Conservation (phyloP, 176 grass and related monocot species). For the Alloteropsis semialata region DNA sequence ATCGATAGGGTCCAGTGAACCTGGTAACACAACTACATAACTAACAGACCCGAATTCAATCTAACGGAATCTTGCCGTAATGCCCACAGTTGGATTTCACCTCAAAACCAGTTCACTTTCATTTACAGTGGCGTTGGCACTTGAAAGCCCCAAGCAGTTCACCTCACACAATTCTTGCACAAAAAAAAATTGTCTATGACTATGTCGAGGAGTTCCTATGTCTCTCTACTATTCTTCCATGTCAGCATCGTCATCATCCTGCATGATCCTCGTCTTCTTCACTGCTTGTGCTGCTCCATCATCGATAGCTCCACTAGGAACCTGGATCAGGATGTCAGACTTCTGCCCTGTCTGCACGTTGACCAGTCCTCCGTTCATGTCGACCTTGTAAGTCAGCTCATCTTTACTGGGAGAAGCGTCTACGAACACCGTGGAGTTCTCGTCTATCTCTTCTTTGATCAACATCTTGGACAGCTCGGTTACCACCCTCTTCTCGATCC, state of each 20-base stretch:
- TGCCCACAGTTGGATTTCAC: background rate
- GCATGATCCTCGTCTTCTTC: constrained; percentile 67
- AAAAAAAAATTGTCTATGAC: background rate
- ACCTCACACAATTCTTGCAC: background rate
- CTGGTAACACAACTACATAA: background rate
- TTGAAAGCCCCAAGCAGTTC: background rate
- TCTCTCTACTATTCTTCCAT: constrained; percentile 47
- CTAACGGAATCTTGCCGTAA: background rate
- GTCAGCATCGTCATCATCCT: constrained; percentile 32
- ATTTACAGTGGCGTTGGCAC: background rate
- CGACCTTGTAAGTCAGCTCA: constrained; percentile 60
- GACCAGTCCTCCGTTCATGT: constrained; percentile 64
- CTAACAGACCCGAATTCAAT: background rate
- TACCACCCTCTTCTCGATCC: constrained; percentile 88
- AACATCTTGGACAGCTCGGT: constrained; percentile 86
- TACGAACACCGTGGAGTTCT: constrained; percentile 75
- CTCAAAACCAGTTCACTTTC: background rate
- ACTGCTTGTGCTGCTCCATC: constrained; percentile 31
- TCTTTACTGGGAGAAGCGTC: constrained; percentile 50
- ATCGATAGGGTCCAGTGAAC: background rate
- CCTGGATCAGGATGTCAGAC: constrained; percentile 77
- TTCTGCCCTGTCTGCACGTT: constrained; percentile 60
- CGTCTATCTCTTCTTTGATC: constrained; percentile 84
- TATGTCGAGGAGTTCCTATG: background rate
- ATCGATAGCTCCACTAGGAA: constrained; percentile 39